These are phyloP conservation scores for Lolium perenne DNA, from an alignment of 176 grass and related monocot genomes.

Conservation along the genomic window DNA sequence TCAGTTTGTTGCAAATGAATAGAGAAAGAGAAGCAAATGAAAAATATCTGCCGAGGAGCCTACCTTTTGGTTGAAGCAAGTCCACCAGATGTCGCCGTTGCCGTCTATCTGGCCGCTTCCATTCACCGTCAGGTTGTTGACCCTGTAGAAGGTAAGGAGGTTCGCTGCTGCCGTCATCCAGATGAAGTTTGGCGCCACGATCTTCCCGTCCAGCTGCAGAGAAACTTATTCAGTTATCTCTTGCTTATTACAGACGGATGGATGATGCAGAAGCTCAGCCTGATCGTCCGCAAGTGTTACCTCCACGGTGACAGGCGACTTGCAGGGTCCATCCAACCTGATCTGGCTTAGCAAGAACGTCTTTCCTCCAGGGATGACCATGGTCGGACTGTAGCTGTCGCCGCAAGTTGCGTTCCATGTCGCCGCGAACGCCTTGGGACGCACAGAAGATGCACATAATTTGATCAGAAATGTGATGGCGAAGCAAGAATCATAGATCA, in stretches of 20 bases:
- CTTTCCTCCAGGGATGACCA: conserved; percentile 50
- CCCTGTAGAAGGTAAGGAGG: too few relatives aligned
- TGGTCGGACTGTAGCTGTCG: not conserved
- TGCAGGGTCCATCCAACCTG: conserved; percentile 39
- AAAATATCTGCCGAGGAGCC: not conserved
- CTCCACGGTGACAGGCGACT: conserved; percentile 15
- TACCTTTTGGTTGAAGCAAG: conserved; percentile 37
- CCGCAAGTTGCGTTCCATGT: conserved; percentile 61
- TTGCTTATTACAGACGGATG: not conserved
- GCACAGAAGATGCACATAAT: too few relatives aligned
- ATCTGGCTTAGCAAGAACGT: conserved; percentile 48
- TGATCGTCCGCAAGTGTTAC: conserved; percentile 30
- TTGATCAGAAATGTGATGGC: not conserved
- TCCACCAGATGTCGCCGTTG: not conserved
- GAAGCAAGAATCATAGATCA: not conserved
- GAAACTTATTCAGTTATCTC: not conserved
- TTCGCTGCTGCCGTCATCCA: conserved; percentile 65
- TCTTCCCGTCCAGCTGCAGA: conserved; percentile 59
- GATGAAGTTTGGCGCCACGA: conserved; percentile 50
- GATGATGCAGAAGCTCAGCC: not conserved
- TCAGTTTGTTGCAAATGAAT: conserved; percentile 16
- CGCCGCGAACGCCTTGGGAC: conserved; percentile 49
- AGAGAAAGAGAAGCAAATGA: not conserved
- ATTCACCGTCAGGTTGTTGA: too few relatives aligned
- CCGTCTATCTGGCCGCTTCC: too few relatives aligned